Conservation (phyloP, 352 stramenopile genomes). For the Phytophthora kernoviae region DNA sequence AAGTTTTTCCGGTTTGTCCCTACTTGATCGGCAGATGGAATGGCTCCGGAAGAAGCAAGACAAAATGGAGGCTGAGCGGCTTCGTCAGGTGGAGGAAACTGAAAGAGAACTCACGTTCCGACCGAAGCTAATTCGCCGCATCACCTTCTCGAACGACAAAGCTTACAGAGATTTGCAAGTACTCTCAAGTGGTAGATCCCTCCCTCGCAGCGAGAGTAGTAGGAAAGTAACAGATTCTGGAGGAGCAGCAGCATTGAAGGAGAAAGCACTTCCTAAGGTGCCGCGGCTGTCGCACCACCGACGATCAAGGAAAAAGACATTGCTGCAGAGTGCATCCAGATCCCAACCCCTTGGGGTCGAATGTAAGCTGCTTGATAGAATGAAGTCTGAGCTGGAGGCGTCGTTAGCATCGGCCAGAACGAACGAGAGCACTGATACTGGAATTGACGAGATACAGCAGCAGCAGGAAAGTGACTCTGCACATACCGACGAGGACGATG, state of each 20-base stretch:
- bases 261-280: slow-evolving; percentile 45
- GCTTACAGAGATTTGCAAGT: slow-evolving; percentile 33
- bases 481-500: slow-evolving; percentile 5
- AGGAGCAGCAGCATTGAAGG: slow-evolving; percentile 21
- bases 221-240: slow-evolving; percentile 22
- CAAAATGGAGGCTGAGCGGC: slow-evolving; percentile 68
- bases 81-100: slow-evolving; percentile 69
- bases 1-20: slow-evolving; percentile 67
- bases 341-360: slow-evolving; percentile 62
- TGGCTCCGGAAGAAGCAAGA: slow-evolving; percentile 83
- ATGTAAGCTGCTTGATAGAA: slow-evolving; percentile 63
- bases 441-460: slow-evolving; percentile 15
- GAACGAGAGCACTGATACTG: slow-evolving; percentile 13
- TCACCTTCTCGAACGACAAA: slow-evolving; percentile 54
- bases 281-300: slow-evolving; percentile 34
- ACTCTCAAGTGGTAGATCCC: slow-evolving; percentile 11
- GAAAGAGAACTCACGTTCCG: slow-evolving; percentile 86
- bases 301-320: slow-evolving; percentile 36
- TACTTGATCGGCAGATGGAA: slow-evolving; percentile 82
- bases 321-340: slow-evolving; percentile 40
- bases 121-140: slow-evolving; percentile 75
- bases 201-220: slow-evolving; percentile 31
- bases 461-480: neutral
- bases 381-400: slow-evolving; percentile 70
- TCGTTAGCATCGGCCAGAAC: slow-evolving; percentile 40